Conservation (phyloP, 371 early-diverging fungal genomes). For the Choanephora cucurbitarum region DNA sequence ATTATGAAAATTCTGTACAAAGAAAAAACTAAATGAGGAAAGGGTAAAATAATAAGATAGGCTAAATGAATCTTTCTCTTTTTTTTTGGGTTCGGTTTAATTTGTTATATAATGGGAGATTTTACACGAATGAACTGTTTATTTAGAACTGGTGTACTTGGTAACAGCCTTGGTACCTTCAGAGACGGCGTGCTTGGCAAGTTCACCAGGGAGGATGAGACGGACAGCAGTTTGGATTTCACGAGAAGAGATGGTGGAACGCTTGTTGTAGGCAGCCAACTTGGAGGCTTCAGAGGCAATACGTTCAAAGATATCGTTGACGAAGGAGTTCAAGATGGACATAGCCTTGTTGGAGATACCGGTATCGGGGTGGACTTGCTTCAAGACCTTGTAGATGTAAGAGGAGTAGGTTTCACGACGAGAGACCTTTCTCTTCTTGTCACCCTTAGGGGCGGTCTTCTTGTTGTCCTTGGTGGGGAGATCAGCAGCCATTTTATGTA, state of each 20-base stretch:
- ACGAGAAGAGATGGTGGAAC: constrained; percentile 93
- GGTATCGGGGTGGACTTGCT: constrained; percentile 97
- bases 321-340: constrained; percentile 98
- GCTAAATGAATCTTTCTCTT: constrained; percentile 4
- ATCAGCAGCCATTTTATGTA: constrained; percentile 36
- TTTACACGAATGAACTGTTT: constrained; percentile 30
- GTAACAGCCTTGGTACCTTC: constrained; percentile 98
- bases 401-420: constrained; percentile 93
- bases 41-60: constrained; percentile 8
- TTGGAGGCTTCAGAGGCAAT: constrained; percentile 90
- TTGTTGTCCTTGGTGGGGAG: constrained; percentile 48
- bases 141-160: constrained; percentile 91
- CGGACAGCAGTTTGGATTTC: constrained; percentile 96
- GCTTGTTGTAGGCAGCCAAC: constrained; percentile 94
- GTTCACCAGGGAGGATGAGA: constrained; percentile 93
- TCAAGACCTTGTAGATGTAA: constrained; percentile 96
- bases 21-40: constrained; percentile 6
- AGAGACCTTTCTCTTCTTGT: constrained; percentile 62
- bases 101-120: constrained; percentile 6
- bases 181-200: constrained; percentile 97
- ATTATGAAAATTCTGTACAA: constrained; percentile 27
- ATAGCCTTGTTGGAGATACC: constrained; percentile 99
- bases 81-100: constrained; percentile 5
- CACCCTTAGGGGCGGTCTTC: constrained; percentile 32
- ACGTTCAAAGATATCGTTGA: constrained; percentile 96